Evolutionary conservation across 1,139 yeast genomes (phyloP).

Genomic region (Taiozyma sp.): DNA sequence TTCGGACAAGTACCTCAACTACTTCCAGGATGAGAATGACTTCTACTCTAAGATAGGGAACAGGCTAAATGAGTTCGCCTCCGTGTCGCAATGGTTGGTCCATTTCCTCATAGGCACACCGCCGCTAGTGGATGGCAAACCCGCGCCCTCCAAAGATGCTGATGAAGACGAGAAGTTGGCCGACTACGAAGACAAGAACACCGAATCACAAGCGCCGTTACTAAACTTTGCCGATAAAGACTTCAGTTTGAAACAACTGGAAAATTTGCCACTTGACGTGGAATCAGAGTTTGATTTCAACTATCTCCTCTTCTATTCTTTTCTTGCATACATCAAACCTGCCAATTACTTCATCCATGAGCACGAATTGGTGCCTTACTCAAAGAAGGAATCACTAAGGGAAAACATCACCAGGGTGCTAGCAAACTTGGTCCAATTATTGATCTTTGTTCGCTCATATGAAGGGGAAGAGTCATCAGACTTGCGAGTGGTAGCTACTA

Average conservation of each 20-base stretch:
- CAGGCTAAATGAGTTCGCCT: slow-evolving; percentile 7
- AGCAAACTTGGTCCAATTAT: slow-evolving; percentile 9
- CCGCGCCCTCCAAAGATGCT: background rate
- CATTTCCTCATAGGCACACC: slow-evolving; percentile 7
- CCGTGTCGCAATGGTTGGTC: slow-evolving; percentile 5
- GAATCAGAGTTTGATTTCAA: slow-evolving; percentile 13
- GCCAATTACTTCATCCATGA: slow-evolving; percentile 10
- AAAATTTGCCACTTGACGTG: slow-evolving; percentile 5
- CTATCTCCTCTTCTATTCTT: slow-evolving; percentile 3
- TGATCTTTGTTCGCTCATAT: slow-evolving; percentile 6
- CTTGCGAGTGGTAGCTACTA: background rate
- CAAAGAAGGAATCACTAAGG: slow-evolving; percentile 4
- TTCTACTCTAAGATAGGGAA: slow-evolving; percentile 5
- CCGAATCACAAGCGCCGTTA: background rate
- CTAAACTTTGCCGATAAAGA: slow-evolving; percentile 1
- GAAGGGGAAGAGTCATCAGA: slow-evolving; percentile 2
- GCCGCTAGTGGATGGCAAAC: background rate
- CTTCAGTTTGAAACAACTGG: slow-evolving; percentile 3
- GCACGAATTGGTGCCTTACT: slow-evolving; percentile 6
- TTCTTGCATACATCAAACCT: slow-evolving; percentile 10
- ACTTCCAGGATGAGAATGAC: slow-evolving; percentile 2
- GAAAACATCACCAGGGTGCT: slow-evolving; percentile 7
- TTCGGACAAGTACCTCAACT: slow-evolving; percentile 5
- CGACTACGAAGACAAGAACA: slow-evolving; percentile 1
- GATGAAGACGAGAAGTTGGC: background rate